phyloP scores from a whole-genome alignment of 495 filamentous ascomycete species.

The Glonium stellatum region DNA sequence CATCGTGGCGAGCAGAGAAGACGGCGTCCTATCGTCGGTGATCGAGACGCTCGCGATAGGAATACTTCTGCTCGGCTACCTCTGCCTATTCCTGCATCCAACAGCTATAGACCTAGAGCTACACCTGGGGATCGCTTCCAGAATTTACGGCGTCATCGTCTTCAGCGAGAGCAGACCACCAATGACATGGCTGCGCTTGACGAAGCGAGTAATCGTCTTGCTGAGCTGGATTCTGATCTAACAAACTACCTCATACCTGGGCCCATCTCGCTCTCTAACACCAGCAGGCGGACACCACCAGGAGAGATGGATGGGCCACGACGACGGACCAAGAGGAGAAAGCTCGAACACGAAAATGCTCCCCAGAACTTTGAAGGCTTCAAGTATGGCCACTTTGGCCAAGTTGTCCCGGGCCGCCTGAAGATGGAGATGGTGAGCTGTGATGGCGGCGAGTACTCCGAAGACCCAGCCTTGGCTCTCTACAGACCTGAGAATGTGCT shows the following conservation, averaged over 20 bases:
- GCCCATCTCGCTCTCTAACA: neutral
- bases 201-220: slow-evolving; percentile 1
- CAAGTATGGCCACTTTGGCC: slow-evolving; percentile 73
- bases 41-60: slow-evolving; percentile 2
- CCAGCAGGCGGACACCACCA: neutral
- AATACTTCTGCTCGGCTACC: neutral
- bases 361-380: slow-evolving; percentile 51
- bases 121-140: slow-evolving; percentile 18
- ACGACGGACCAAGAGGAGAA: slow-evolving; percentile 57
- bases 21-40: slow-evolving; percentile 1
- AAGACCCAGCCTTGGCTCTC: slow-evolving; percentile 38
- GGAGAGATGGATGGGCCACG: slow-evolving; percentile 6
- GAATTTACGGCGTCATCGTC: slow-evolving; percentile 14
- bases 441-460: slow-evolving; percentile 72
- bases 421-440: slow-evolving; percentile 83
- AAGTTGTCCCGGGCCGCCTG: slow-evolving; percentile 70
- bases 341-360: slow-evolving; percentile 58
- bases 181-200: slow-evolving; percentile 1
- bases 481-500: slow-evolving; percentile 77
- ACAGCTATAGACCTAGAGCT: slow-evolving; percentile 13
- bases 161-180: slow-evolving; percentile 6
- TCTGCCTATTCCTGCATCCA: slow-evolving; percentile 1
- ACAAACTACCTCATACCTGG: slow-evolving; percentile 1
- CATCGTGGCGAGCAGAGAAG: neutral
- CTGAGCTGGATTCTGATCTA: neutral